A percentile compares a stretch with the other conserved stretches of the same genome.
phyloP scores from a whole-genome alignment of 345 rosid genomes.

The Pistacia integerrima region DNA sequence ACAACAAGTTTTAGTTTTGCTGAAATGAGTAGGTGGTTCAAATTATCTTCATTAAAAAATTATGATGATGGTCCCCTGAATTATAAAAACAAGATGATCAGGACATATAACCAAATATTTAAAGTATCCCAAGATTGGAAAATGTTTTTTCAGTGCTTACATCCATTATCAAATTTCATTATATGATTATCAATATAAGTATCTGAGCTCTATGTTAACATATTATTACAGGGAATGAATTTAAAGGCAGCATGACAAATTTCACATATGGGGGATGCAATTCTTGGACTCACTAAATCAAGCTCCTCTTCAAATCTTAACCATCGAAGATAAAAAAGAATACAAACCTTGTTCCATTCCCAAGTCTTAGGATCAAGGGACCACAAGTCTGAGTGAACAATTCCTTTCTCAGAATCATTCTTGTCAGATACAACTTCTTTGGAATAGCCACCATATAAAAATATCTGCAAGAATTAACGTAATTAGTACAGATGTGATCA shows the following conservation, averaged over 20 bases:
- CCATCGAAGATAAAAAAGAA: neutral
- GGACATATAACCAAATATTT: neutral
- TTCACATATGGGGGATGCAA: neutral
- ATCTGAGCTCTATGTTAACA: constrained; percentile 6
- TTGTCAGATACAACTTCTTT: constrained; percentile 89
- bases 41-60: too few relatives aligned
- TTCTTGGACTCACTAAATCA: neutral
- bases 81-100: neutral
- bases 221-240: neutral
- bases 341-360: constrained; percentile 97
- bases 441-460: constrained; percentile 90
- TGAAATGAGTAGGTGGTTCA: too few relatives aligned
- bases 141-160: neutral
- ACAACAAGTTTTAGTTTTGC: too few relatives aligned
- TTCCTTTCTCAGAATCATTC: constrained; percentile 79
- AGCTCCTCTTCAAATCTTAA: constrained; percentile 1
- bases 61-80: neutral
- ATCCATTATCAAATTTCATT: neutral
- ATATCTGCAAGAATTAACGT: constrained; percentile 50
- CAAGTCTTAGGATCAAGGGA: constrained; percentile 96
- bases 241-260: neutral
- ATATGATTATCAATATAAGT: constrained; percentile 1
- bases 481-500: neutral
- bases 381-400: constrained; percentile 93
- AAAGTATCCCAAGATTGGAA: neutral